phyloP scores from a whole-genome alignment of 257 asterid species.

The Nicotiana noctiflora region DNA sequence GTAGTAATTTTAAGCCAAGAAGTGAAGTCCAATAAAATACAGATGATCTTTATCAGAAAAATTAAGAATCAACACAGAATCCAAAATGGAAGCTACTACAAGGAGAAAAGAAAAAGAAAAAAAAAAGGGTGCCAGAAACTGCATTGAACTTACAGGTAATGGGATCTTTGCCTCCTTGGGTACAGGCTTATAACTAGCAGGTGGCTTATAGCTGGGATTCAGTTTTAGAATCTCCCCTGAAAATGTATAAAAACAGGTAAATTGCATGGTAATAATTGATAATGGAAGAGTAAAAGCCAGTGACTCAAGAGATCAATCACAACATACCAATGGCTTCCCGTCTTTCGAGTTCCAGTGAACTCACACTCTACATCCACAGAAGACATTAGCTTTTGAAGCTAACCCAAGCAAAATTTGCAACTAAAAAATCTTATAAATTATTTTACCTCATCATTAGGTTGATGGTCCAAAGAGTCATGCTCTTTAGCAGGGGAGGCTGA shows the following conservation, averaged over 20 bases:
- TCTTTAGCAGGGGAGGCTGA: conserved; percentile 27
- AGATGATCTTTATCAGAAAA: conserved; percentile 1
- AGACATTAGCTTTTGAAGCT: conserved; percentile 14
- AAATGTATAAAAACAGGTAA: conserved; percentile 13
- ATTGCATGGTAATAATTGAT: neutral
- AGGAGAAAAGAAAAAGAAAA: neutral
- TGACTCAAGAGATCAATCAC: conserved; percentile 8
- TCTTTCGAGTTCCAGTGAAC: conserved; percentile 65
- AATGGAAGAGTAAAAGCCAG: conserved; percentile 1
- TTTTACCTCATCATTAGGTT: conserved; percentile 52
- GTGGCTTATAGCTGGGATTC: conserved; percentile 73
- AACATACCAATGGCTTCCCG: conserved; percentile 76
- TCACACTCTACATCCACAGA: conserved; percentile 36
- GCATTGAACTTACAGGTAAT: conserved; percentile 63
- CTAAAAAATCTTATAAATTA: conserved; percentile 11
- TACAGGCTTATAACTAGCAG: conserved; percentile 77
- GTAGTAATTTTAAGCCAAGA: neutral
- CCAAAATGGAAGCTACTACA: neutral
- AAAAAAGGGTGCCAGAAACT: conserved; percentile 7
- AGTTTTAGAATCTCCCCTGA: conserved; percentile 75
- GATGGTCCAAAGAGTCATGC: conserved; percentile 32
- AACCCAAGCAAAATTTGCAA: conserved; percentile 7
- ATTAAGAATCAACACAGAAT: neutral
- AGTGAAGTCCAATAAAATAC: neutral
- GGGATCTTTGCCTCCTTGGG: conserved; percentile 72